Base-by-base conservation (phyloP, 768 basidiomycete genomes). In the Austroboletus eburneus region DNA sequence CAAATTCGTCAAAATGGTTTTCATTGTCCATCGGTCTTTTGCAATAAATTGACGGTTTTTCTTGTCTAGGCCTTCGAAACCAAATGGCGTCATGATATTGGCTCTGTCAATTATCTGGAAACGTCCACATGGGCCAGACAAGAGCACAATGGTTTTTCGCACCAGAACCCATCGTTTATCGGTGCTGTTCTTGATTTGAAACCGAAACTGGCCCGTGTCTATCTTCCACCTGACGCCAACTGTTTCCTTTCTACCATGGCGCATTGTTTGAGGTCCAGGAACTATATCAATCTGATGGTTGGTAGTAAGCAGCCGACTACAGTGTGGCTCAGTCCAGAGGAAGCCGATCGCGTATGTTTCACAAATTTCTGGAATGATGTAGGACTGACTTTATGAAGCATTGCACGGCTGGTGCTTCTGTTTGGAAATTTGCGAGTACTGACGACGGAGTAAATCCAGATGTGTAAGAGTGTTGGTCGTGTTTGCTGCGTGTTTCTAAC, bases 221-320 rank as follows among this genome's bases (percentile, higher is more conserved):
- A 91, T 61, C 73, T 92, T 20, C 88, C 91, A 0, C 88, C 92
- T n/a, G 92, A 95, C 57, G 87, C 88, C 12, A 93, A 94, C 63
- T 86, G 86, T 58, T 82, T 86, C 69, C 69, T 93, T 51, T 86
- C 83, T 29, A 91, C 89, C 20, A 75, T 94, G 45, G 78, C 85
- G 4, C 92, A 94, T 64, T 91, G 88, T 57, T 64, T 94, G 59
- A 69, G 84, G 41, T 81, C 88, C 20, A 90, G 87, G 72, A 85
- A 91, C 66, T 92, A 92, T 50, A 69, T 91, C 43, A 91, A 92
- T 61, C 66, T 91, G 48, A 87, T 96, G 76, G 88, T 93, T 29
- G 91, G 91, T 21, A 87, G 84, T 64, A 94, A 93, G 69, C 83
- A 87, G 43, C 85, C 84, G 4, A 84, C 83, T 4, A 80, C 85